A percentile compares a stretch with the other conserved stretches of the same genome.
phyloP scores from a whole-genome alignment of 1,139 yeast species.

The Candida tetrigidarum region DNA sequence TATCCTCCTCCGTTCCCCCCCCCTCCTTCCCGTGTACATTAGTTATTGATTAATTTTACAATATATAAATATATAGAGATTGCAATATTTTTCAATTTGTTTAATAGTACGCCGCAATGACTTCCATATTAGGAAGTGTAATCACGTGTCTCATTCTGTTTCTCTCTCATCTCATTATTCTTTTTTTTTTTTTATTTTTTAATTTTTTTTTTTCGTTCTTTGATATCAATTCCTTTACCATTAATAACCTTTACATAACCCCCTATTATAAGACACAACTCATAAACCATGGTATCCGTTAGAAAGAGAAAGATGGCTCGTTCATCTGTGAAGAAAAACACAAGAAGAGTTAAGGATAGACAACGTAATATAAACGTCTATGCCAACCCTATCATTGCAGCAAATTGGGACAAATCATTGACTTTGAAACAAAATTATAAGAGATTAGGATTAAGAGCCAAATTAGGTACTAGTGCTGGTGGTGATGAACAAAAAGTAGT shows the following conservation, averaged over 20 bases:
- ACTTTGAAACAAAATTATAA: slow-evolving; percentile 87
- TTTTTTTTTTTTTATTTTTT: background rate
- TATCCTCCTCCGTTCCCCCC: too few species aligned
- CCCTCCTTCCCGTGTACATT: background rate
- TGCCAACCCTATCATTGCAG: slow-evolving; percentile 82
- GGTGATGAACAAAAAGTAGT: slow-evolving; percentile 61
- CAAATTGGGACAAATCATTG: slow-evolving; percentile 84
- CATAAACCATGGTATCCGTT: slow-evolving; percentile 65
- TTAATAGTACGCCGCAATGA: slow-evolving; percentile 1
- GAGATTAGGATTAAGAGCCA: slow-evolving; percentile 71
- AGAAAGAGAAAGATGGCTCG: slow-evolving; percentile 86
- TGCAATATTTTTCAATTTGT: background rate
- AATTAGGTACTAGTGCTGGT: slow-evolving; percentile 68
- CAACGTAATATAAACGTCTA: slow-evolving; percentile 65
- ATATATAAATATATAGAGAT: slow-evolving; percentile 1
- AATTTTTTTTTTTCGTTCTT: background rate
- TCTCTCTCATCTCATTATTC: slow-evolving; percentile 7
- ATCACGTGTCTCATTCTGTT: background rate
- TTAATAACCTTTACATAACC: background rate
- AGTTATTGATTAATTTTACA: background rate
- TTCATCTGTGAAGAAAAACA: slow-evolving; percentile 68
- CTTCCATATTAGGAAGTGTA: background rate
- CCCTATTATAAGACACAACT: background rate
- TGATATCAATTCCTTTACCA: background rate
- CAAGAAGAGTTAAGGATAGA: slow-evolving; percentile 71